Evolutionary conservation across 345 rosid species (phyloP), one percentile per base, ranked within the genome.

Genomic region (Kernera saxatilis): DNA sequence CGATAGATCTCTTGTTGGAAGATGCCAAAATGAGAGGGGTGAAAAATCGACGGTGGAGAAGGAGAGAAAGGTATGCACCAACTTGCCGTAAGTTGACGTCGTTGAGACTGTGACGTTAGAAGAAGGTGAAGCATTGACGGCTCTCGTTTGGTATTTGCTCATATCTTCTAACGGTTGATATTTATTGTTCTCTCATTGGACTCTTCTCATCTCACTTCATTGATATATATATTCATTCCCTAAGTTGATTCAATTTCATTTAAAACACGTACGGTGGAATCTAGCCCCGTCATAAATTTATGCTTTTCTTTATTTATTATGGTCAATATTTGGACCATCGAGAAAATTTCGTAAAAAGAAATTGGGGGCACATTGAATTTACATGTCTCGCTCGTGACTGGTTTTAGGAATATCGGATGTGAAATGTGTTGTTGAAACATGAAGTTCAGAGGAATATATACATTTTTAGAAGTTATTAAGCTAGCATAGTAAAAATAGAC

Each of bases 121-220:
- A 43, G 55, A 41, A 53, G 70, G 46, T 22, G 30, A 63, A 43
- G 8, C 59, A 67, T 59, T 74, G 78, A 74, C 73, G 78, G 73
- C 68, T 74, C 73, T 74, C 37, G 40, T 70, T 60, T 52, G 55
- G 48, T 69, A 7, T 69, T 32, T 45, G 70, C 37, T 55, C 23
- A 53, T 53, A n/a, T 45, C 50, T 70, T 40, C 69, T 41, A 63
- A 72, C 70, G 49, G 70, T 35, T 69, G 43, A 62, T 62, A 69
- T 75, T 54, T 66, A 21, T 57, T 66, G 35, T 49, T 39, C 36
- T 65, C 19, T 33, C 40, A 1, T 73, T 73, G 58, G 39, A 54
- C 41, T 40, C 23, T 30, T 53, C 59, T n/a, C 57, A 8, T n/a
- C 56, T 55, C 39, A 45, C 10, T 23, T 29, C 11, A 2, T 43